Percentiles rank a stretch among this genome's conserved stretches.
Evolutionary conservation across 192 early-diverging fungal genomes (phyloP).

Genomic region (Backusella tuberculispora): DNA sequence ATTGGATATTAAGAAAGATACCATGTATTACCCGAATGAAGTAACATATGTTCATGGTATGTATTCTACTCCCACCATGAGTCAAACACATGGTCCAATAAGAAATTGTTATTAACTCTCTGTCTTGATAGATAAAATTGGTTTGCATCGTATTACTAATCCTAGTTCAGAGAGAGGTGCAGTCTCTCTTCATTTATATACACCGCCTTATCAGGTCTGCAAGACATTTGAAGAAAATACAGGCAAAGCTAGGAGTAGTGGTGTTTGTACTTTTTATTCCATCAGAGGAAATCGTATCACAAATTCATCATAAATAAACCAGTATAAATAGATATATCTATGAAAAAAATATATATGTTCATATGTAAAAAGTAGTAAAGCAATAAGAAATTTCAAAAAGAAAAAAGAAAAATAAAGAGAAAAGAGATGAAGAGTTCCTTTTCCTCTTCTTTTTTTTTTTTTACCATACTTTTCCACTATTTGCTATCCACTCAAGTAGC

Average conservation of each 20-base stretch:
- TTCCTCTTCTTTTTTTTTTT: neutral
- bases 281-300: constrained; percentile 46
- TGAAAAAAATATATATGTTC: neutral
- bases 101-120: neutral
- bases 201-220: constrained; percentile 84
- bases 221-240: constrained; percentile 83
- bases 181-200: constrained; percentile 90
- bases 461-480: constrained; percentile 6
- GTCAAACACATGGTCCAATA: neutral
- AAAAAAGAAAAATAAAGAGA: constrained; percentile 8
- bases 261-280: constrained; percentile 68
- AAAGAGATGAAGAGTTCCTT: neutral
- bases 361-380: constrained; percentile 4
- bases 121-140: constrained; percentile 67
- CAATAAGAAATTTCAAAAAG: neutral
- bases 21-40: constrained; percentile 57
- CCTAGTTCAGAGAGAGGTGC: constrained; percentile 56
- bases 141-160: constrained; percentile 84
- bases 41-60: constrained; percentile 86
- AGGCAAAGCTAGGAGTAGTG: constrained; percentile 61
- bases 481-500: constrained; percentile 27
- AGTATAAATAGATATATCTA: constrained; percentile 11
- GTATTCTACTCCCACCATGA: neutral
- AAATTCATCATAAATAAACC: neutral
- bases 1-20: constrained; percentile 48